phyloP scores from a whole-genome alignment of 1,284 basidiomycete species.

The Rhodotorula sp. region DNA sequence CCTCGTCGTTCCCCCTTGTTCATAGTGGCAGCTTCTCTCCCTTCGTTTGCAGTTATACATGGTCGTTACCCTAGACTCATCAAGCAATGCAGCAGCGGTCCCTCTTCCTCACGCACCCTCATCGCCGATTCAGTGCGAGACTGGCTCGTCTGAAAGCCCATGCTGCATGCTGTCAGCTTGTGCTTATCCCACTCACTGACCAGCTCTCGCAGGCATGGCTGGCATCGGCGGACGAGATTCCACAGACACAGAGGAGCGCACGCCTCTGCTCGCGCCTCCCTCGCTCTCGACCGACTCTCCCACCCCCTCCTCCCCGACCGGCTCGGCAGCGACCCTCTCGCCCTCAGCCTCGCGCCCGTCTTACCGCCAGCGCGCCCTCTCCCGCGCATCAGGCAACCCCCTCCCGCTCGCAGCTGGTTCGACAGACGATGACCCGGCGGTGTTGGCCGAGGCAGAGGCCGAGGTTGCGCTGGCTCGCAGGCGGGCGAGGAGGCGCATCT shows the following conservation, averaged over 20 bases:
- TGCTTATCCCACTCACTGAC: neutral
- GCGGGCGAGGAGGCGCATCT: neutral
- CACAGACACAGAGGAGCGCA: neutral
- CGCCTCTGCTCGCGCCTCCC: constrained; percentile 12
- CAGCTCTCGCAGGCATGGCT: neutral
- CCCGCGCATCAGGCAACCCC: constrained; percentile 26
- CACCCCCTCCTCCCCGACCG: neutral
- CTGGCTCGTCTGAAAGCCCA: too few relatives aligned
- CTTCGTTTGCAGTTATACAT: neutral
- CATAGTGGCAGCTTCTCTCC: neutral
- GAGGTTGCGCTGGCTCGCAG: too few relatives aligned
- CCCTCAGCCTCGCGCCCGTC: constrained; percentile 13
- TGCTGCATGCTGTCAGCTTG: too few relatives aligned
- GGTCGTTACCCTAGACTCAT: too few relatives aligned
- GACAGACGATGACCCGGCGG: neutral
- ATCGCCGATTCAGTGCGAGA: too few relatives aligned
- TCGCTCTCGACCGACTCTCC: neutral
- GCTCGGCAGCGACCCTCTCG: neutral
- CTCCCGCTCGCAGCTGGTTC: neutral
- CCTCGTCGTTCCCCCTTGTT: too few relatives aligned
- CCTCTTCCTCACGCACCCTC: too few relatives aligned
- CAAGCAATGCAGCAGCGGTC: too few relatives aligned
- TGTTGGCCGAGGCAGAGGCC: too few relatives aligned
- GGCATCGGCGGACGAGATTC: neutral
- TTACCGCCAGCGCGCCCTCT: constrained; percentile 36